These are phyloP conservation scores for Cryphonectria radicalis DNA, from an alignment of 2,329 filamentous ascomycete genomes.

Conservation along the genomic window DNA sequence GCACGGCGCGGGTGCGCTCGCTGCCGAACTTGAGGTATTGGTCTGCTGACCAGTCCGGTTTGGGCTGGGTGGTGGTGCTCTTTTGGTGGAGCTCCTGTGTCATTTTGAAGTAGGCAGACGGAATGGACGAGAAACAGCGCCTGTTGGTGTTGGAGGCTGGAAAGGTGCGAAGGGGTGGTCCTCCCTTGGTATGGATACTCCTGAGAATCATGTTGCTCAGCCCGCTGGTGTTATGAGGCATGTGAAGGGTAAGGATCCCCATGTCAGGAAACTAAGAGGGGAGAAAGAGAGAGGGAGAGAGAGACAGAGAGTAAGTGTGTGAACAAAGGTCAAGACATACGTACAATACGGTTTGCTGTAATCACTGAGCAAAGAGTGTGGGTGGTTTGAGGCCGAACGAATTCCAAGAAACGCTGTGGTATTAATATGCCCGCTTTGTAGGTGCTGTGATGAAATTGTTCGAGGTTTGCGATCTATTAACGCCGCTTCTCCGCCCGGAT, in stretches of 20 bases:
- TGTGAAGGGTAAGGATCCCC: neutral
- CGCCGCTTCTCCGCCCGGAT: conserved; percentile 7
- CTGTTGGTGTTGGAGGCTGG: neutral
- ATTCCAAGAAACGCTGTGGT: neutral
- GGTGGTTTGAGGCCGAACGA: neutral
- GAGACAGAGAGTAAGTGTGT: neutral
- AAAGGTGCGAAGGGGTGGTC: neutral
- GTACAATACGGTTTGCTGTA: neutral
- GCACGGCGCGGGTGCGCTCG: conserved; percentile 56
- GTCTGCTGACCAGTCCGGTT: conserved; percentile 55
- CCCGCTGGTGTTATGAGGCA: neutral
- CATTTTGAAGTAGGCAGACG: conserved; percentile 13
- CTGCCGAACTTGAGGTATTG: conserved; percentile 61
- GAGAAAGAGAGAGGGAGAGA: neutral
- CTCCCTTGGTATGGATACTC: neutral
- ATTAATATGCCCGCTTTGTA: neutral
- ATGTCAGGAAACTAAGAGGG: neutral
- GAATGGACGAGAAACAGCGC: neutral
- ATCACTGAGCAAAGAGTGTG: neutral
- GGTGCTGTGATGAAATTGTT: neutral
- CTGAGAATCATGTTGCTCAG: conserved; percentile 7
- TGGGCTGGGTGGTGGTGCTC: conserved; percentile 4
- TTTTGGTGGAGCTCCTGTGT: conserved; percentile 8
- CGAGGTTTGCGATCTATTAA: neutral
- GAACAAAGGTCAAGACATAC: neutral